These are phyloP conservation scores for Candida pini DNA, from an alignment of 805 yeast genomes.

Conservation along the genomic window DNA sequence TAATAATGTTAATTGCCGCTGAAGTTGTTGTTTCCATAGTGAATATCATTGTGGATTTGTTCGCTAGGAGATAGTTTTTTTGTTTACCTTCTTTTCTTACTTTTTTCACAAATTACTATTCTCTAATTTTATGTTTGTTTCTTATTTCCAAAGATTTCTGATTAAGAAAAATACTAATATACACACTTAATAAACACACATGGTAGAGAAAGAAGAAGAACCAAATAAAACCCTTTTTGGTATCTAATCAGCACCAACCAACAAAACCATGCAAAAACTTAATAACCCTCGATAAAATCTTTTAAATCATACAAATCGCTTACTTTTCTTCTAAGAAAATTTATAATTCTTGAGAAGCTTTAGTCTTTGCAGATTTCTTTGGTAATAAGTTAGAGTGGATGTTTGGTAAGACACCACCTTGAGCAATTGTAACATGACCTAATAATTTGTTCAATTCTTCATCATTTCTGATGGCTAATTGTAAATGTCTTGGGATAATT, in stretches of 20 bases:
- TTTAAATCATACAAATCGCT: too few species aligned
- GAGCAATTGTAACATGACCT: conserved; percentile 91
- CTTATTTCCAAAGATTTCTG: not conserved
- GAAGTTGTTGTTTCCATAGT: conserved; percentile 86
- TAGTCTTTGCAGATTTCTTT: conserved; percentile 47
- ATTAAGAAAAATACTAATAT: conserved; percentile 23
- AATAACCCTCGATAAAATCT: conserved; percentile 2
- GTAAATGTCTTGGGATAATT: conserved; percentile 98
- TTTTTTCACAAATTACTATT: too few species aligned
- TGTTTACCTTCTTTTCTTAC: not conserved
- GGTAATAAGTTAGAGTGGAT: conserved; percentile 87
- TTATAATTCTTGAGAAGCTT: conserved; percentile 56
- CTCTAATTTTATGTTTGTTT: not conserved
- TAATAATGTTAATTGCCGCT: conserved; percentile 84
- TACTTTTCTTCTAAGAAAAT: conserved; percentile 3
- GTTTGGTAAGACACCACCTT: conserved; percentile 99
- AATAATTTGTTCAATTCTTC: conserved; percentile 95
- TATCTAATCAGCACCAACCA: too few species aligned
- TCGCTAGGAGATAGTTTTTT: conserved; percentile 15
- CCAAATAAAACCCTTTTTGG: conserved; percentile 10
- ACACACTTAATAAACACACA: conserved; percentile 18
- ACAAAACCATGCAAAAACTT: conserved; percentile 6
- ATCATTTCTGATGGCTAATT: conserved; percentile 97
- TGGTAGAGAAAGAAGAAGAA: conserved; percentile 8
- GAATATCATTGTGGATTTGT: conserved; percentile 50